These are phyloP conservation scores for Monosporascus sp. DNA, from an alignment of 2,329 filamentous ascomycete genomes.

Conservation along the genomic window DNA sequence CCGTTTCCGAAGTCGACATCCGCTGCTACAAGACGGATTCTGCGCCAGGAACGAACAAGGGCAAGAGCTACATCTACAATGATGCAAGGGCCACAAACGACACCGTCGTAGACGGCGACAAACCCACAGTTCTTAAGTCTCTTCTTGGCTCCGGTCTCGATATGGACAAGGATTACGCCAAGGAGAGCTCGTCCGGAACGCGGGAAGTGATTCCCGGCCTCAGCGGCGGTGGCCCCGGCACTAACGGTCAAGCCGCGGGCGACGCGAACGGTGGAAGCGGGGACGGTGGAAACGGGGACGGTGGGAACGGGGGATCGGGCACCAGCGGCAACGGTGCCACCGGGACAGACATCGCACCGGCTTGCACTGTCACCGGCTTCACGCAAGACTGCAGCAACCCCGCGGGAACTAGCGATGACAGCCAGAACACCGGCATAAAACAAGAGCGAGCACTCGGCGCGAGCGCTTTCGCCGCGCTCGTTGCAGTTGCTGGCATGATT, in stretches of 20 bases:
- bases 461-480: slow-evolving; percentile 26
- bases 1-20: slow-evolving; percentile 71
- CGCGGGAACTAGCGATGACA: slow-evolving; percentile 2
- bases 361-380: slow-evolving; percentile 21
- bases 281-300: slow-evolving; percentile 4
- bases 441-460: slow-evolving; percentile 23
- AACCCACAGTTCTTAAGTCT: slow-evolving; percentile 70
- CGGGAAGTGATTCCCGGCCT: slow-evolving; percentile 23
- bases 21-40: slow-evolving; percentile 70
- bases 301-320: slow-evolving; percentile 2
- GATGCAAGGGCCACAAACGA: slow-evolving; percentile 62
- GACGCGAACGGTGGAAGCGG: slow-evolving; percentile 6
- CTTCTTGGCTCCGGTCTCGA: slow-evolving; percentile 77
- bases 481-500: slow-evolving; percentile 26
- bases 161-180: slow-evolving; percentile 42
- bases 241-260: slow-evolving; percentile 26
- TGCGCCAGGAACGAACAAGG: slow-evolving; percentile 62
- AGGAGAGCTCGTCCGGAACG: slow-evolving; percentile 26
- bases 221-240: slow-evolving; percentile 25
- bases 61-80: slow-evolving; percentile 72
- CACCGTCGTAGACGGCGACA: slow-evolving; percentile 70
- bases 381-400: slow-evolving; percentile 20
- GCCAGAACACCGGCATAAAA: slow-evolving; percentile 18
- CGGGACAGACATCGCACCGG: neutral
- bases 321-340: slow-evolving; percentile 10